Conservation (phyloP, 116 monocot species). For the Phalaenopsis hybrid region DNA sequence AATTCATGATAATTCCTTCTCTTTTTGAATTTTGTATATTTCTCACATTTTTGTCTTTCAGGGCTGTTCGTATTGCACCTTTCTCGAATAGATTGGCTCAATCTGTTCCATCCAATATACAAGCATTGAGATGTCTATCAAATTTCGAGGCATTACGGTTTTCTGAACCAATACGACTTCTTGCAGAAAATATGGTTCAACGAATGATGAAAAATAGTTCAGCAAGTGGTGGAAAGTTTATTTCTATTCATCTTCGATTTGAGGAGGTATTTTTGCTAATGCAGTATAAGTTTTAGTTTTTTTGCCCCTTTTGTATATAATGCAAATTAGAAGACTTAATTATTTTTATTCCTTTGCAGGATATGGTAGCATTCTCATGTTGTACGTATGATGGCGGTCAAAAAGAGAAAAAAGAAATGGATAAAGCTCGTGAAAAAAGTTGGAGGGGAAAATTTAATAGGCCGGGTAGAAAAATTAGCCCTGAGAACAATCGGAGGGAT, state of each 20-base stretch:
- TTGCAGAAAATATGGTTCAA: conserved; percentile 85
- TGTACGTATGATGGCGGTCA: conserved; percentile 91
- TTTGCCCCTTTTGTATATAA: neutral
- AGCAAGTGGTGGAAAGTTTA: conserved; percentile 62
- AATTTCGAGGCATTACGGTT: conserved; percentile 87
- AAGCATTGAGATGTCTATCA: conserved; percentile 74
- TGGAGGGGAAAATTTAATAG: conserved; percentile 91
- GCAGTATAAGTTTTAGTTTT: neutral
- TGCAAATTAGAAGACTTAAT: neutral
- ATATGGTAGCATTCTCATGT: conserved; percentile 96
- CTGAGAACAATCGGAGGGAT: conserved; percentile 59
- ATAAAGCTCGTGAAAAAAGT: conserved; percentile 84
- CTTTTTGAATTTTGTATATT: conserved; percentile 8
- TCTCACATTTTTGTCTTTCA: conserved; percentile 21
- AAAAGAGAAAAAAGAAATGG: conserved; percentile 80
- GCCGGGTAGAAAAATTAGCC: conserved; percentile 60
- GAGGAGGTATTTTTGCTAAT: conserved; percentile 58
- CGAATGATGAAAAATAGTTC: conserved; percentile 81
- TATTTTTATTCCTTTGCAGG: conserved; percentile 35
- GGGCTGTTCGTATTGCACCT: conserved; percentile 95
- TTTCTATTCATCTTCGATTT: conserved; percentile 97
- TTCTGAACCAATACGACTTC: conserved; percentile 69
- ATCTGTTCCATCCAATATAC: conserved; percentile 68
- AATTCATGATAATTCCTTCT: neutral
- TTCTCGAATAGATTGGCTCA: conserved; percentile 98